A percentile compares a stretch with the other conserved stretches of the same genome.
Evolutionary conservation across 2,329 filamentous ascomycete genomes (phyloP).

Genomic region (Penicillium sp.): DNA sequence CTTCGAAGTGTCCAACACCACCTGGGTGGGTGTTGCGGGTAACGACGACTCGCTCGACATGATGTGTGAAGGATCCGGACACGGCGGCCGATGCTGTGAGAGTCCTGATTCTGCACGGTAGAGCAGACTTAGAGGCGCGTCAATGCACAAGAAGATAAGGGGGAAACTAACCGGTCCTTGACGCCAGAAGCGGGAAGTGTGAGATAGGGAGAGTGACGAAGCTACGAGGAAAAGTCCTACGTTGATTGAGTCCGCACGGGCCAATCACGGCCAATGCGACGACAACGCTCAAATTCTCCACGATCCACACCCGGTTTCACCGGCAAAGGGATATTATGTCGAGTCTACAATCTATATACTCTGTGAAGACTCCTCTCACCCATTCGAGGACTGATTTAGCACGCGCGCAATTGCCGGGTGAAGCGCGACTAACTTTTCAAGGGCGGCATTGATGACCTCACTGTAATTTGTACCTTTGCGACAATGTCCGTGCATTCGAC

Average conservation of each 20-base stretch:
- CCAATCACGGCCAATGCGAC: constrained; percentile 31
- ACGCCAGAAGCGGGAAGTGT: constrained; percentile 23
- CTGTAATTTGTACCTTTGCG: neutral
- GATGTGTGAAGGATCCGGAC: constrained; percentile 28
- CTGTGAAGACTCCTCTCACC: neutral
- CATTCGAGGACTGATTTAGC: neutral
- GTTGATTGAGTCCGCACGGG: constrained; percentile 23
- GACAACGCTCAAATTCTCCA: constrained; percentile 18
- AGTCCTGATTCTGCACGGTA: constrained; percentile 15
- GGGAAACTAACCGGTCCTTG: constrained; percentile 22
- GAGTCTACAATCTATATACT: neutral
- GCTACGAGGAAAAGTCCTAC: constrained; percentile 35
- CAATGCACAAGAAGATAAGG: neutral
- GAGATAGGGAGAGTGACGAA: constrained; percentile 30
- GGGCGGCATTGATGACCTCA: constrained; percentile 21
- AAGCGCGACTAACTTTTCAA: constrained; percentile 8
- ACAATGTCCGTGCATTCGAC: constrained; percentile 11
- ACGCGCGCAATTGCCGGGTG: neutral
- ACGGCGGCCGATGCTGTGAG: constrained; percentile 15
- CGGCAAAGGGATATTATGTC: neutral
- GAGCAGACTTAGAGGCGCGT: neutral
- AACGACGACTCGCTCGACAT: constrained; percentile 41
- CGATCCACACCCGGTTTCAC: constrained; percentile 13
- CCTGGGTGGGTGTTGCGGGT: constrained; percentile 30
- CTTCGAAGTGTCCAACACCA: constrained; percentile 39